These are phyloP conservation scores for Arabidopsis suecica DNA, from an alignment of 345 rosid species.

Conservation along the genomic window DNA sequence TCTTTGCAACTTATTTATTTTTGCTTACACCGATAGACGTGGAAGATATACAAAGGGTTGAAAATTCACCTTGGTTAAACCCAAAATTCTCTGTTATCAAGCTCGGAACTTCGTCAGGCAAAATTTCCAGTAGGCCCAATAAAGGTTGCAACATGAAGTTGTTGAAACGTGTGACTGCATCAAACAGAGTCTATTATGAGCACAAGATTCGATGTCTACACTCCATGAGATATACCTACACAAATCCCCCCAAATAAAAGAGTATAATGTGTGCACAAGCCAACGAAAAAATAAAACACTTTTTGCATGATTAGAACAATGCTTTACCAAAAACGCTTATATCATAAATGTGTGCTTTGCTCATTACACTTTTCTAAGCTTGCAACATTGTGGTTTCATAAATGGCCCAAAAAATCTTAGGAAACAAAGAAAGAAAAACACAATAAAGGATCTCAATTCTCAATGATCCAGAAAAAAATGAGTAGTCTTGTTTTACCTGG, in stretches of 20 bases:
- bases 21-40: background rate
- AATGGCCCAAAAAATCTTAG: background rate
- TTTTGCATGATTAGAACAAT: conserved; percentile 5
- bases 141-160: conserved; percentile 53
- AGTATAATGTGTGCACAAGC: background rate
- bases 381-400: background rate
- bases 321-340: background rate
- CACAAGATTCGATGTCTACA: conserved; percentile 2
- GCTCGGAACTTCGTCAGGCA: conserved; percentile 49
- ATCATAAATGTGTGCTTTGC: background rate
- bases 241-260: background rate
- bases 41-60: conserved; percentile 21
- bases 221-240: background rate
- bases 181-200: conserved; percentile 27
- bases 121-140: conserved; percentile 46
- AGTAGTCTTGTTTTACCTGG: conserved; percentile 52
- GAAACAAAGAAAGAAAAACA: background rate
- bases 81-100: conserved; percentile 46
- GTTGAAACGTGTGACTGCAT: conserved; percentile 53
- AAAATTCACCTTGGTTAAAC: conserved; percentile 45
- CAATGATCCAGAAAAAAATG: background rate
- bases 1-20: background rate
- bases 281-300: background rate
- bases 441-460: background rate
- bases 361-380: background rate